Evolutionary conservation across 2,329 filamentous ascomycete genomes (phyloP).

Genomic region (Pseudocercospora vitis): DNA sequence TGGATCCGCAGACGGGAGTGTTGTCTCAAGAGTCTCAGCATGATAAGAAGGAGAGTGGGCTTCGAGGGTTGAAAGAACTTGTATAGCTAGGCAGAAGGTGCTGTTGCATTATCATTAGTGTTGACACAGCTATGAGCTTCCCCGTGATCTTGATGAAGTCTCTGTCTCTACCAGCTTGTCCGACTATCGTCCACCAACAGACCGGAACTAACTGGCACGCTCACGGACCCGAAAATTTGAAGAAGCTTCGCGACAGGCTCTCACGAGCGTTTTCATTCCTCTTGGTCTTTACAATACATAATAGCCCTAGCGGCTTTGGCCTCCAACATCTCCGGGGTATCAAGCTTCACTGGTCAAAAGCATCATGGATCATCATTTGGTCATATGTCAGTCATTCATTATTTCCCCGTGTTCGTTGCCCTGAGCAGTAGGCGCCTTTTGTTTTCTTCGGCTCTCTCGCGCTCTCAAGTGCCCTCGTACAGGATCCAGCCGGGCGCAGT

Average conservation of each 20-base stretch:
- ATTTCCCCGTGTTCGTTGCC: no score
- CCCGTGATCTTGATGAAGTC: neutral
- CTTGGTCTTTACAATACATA: neutral
- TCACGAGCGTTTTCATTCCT: no score
- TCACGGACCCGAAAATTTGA: no score
- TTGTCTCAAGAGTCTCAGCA: neutral
- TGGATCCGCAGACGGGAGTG: neutral
- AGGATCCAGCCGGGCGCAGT: neutral
- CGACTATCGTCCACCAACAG: neutral
- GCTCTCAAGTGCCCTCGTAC: neutral
- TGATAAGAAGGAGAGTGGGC: neutral
- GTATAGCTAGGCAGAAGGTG: no score
- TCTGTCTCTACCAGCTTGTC: neutral
- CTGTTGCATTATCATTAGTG: neutral
- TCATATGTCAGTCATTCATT: neutral
- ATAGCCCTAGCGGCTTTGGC: neutral
- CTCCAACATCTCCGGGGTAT: conserved; percentile 2
- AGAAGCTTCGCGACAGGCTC: no score
- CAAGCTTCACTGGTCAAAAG: conserved; percentile 2
- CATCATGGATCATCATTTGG: neutral
- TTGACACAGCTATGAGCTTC: neutral
- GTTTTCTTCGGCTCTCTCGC: neutral
- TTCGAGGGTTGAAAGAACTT: neutral
- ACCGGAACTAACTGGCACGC: neutral
- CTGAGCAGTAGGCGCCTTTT: neutral